Base-by-base conservation (phyloP, 331 rosid genomes). In the Rhamnella rubrinervis region DNA sequence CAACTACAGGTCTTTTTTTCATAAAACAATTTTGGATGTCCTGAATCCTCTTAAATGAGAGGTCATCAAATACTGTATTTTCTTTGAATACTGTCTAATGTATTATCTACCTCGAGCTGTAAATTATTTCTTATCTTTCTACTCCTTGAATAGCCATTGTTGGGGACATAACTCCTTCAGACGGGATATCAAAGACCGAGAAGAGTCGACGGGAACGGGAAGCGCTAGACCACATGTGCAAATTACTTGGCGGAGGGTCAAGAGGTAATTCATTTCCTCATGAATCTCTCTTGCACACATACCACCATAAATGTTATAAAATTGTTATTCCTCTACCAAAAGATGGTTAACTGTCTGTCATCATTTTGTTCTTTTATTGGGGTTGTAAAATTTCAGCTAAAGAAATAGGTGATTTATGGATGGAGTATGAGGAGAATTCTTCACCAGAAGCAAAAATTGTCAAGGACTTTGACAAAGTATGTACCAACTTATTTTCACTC, bases 391-490 rank as follows among this genome's bases (percentile, higher is more conserved):
- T 41, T 82, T 74, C 80, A 93, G 98, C 97, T 25, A 70, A 79
- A 81, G 98, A 93, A 82, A 67, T 93, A 58, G 80, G 85, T 70
- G 92, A 88, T 40, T 63, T 93, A 72, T 93, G 98, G 98, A 67
- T 65, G 81, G 98, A 93, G 46, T 93, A 93, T 64, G 98, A 90
- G 79, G 75, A 80, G 53, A 88, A 85, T 75, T 83, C 89, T 70
- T 85, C 98, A 9, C 85, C 80, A 50, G 97, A 90, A 87, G 96
- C 98, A 69, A 82, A 93, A 88, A 77, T 90, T 74, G 97, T 93
- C 41, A 88, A 93, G 85, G 97, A 93, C 82, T 87, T 93, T 61
- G 97, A 93, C 59, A 93, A 93, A 85, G 96, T 90, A 77, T 57
- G 69, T 59, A 55, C 11, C 13, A 12, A 49, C 16, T 75, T 71